Evolutionary conservation across 1,284 basidiomycete species (phyloP).

Genomic region (Cutaneotrichosporon sp.): DNA sequence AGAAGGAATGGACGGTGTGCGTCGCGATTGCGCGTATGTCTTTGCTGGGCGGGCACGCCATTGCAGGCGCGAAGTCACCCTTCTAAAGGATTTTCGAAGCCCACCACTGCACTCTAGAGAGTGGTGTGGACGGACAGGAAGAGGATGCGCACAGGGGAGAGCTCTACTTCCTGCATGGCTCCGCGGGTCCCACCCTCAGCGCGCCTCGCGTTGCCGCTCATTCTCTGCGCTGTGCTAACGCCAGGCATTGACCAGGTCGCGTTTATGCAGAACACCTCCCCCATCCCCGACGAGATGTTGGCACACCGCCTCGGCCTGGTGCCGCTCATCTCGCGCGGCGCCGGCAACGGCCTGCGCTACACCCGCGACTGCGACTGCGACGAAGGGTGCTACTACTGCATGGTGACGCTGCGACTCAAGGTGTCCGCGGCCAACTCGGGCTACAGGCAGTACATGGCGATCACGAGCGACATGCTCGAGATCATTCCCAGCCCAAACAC

Average conservation of each 20-base stretch:
- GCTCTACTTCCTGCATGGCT: no score
- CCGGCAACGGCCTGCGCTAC: slow-evolving; percentile 78
- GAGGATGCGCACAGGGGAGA: no score
- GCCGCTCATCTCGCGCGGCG: slow-evolving; percentile 80
- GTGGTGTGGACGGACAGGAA: no score
- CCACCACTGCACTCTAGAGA: no score
- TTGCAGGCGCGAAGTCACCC: no score
- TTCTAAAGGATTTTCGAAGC: no score
- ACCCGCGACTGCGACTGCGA: slow-evolving; percentile 55
- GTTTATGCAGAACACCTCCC: slow-evolving; percentile 87
- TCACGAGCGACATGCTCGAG: slow-evolving; percentile 53
- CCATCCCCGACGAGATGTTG: slow-evolving; percentile 96
- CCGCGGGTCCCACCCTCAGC: no score
- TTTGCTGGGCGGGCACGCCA: no score
- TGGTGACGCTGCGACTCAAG: slow-evolving; percentile 49
- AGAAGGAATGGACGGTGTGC: background rate
- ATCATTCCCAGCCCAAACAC: slow-evolving; percentile 41
- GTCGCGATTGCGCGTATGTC: background rate
- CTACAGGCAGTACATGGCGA: slow-evolving; percentile 40
- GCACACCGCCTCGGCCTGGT: slow-evolving; percentile 95
- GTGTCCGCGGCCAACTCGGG: slow-evolving; percentile 35
- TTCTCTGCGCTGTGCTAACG: no score
- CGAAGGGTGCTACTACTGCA: slow-evolving; percentile 55
- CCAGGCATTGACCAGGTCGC: slow-evolving; percentile 96
- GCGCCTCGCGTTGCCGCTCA: no score